Evolutionary conservation across 2,329 filamentous ascomycete species (phyloP).

Genomic region (Epichloe festucae): DNA sequence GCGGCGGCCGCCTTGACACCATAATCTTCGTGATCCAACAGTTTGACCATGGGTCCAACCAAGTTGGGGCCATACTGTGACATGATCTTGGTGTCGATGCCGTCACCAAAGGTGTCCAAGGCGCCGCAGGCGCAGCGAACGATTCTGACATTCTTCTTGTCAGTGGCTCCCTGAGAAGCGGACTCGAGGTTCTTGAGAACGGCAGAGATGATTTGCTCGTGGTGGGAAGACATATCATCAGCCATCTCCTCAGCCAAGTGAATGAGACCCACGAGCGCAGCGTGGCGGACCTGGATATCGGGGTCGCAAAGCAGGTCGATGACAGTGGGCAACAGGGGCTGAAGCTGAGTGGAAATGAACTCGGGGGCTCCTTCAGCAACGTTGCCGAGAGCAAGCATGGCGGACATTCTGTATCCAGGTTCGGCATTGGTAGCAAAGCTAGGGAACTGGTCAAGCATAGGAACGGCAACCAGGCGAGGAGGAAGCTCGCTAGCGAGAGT

Average conservation of each 20-base stretch:
- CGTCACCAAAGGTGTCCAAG: slow-evolving; percentile 81
- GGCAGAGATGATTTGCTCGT: slow-evolving; percentile 70
- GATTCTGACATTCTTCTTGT: slow-evolving; percentile 70
- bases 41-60: slow-evolving; percentile 69
- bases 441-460: slow-evolving; percentile 75
- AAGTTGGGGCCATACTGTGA: slow-evolving; percentile 70
- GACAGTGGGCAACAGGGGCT: slow-evolving; percentile 73
- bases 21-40: slow-evolving; percentile 73
- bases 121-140: slow-evolving; percentile 83
- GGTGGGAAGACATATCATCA: slow-evolving; percentile 77
- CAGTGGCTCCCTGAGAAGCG: slow-evolving; percentile 53
- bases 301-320: slow-evolving; percentile 72
- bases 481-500: slow-evolving; percentile 79
- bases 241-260: slow-evolving; percentile 86
- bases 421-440: slow-evolving; percentile 64
- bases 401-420: slow-evolving; percentile 73
- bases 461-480: slow-evolving; percentile 86
- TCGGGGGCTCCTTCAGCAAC: slow-evolving; percentile 94
- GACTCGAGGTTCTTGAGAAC: slow-evolving; percentile 82
- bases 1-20: slow-evolving; percentile 85
- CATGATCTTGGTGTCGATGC: slow-evolving; percentile 67
- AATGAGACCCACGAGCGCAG: slow-evolving; percentile 76
- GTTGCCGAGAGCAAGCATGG: slow-evolving; percentile 83
- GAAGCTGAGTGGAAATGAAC: slow-evolving; percentile 88
- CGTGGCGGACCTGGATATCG: slow-evolving; percentile 74